These are phyloP conservation scores for Malania oleifera DNA, from an alignment of 164 flowering plant genomes.

Conservation along the genomic window DNA sequence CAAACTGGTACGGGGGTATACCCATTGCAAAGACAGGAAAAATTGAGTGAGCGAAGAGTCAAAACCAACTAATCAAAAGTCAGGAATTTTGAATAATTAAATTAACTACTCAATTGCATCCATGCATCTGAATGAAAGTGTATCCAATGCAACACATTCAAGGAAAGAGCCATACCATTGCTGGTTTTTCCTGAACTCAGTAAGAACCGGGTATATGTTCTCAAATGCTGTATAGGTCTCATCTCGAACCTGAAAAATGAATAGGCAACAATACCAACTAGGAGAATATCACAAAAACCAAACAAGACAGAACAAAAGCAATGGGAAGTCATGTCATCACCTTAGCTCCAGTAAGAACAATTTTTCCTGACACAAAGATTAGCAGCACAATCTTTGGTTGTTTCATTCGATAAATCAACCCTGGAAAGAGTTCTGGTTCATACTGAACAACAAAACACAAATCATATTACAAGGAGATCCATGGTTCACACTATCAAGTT, in stretches of 20 bases:
- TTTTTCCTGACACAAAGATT: conserved; percentile 89
- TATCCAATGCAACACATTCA: no score
- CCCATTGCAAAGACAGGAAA: no score
- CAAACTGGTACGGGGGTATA: no score
- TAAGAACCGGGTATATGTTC: conserved; percentile 77
- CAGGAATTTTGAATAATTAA: no score
- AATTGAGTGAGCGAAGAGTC: no score
- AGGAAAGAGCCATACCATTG: conserved; percentile 55
- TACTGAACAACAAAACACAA: conserved; percentile 43
- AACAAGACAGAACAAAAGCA: not conserved
- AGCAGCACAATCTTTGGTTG: conserved; percentile 86
- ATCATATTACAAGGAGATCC: no score
- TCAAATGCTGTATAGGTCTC: conserved; percentile 82
- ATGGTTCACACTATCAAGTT: no score
- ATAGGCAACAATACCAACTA: not conserved
- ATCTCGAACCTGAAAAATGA: conserved; percentile 51
- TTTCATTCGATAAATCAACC: conserved; percentile 93
- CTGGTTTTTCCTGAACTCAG: conserved; percentile 71
- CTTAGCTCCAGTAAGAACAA: conserved; percentile 94
- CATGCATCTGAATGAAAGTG: no score
- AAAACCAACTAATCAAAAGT: no score
- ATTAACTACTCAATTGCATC: no score
- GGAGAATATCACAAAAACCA: not conserved
- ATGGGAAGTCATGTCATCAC: conserved; percentile 19
- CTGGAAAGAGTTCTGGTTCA: conserved; percentile 94